Evolutionary conservation across 129 eudicot genomes (phyloP).

Genomic region (Cynara cardunculus): DNA sequence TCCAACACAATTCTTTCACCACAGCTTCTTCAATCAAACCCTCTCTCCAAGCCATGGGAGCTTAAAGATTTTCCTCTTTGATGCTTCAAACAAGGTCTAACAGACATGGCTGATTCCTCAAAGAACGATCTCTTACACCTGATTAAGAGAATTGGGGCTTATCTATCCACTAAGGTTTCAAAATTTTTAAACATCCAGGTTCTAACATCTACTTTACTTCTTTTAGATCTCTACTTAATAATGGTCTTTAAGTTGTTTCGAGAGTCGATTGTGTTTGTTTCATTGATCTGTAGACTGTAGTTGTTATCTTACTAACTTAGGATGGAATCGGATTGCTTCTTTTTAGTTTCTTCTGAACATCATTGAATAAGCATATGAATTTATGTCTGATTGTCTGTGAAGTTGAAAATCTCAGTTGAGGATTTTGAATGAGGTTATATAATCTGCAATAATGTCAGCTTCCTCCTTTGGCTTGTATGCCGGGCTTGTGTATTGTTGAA

Average conservation of each 20-base stretch:
- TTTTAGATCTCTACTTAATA: neutral
- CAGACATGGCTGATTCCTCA: slow-evolving; percentile 56
- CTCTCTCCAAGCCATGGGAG: neutral
- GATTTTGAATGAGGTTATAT: slow-evolving; percentile 3
- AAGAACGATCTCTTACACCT: slow-evolving; percentile 57
- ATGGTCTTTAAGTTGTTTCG: neutral
- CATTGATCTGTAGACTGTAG: neutral
- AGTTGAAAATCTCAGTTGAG: neutral
- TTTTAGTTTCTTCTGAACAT: neutral
- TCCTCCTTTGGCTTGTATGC: neutral
- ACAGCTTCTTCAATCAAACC: slow-evolving; percentile 4
- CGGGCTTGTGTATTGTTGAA: neutral
- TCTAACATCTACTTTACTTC: slow-evolving; percentile 1
- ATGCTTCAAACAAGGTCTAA: neutral
- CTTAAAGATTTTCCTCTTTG: neutral
- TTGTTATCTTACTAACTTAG: neutral
- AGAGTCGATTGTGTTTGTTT: neutral
- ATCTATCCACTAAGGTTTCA: slow-evolving; percentile 58
- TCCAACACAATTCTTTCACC: slow-evolving; percentile 2
- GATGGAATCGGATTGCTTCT: slow-evolving; percentile 3
- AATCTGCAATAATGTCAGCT: neutral
- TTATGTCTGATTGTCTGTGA: neutral
- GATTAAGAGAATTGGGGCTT: slow-evolving; percentile 61
- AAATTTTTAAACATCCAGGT: slow-evolving; percentile 55
- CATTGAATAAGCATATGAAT: neutral